Evolutionary conservation across 257 asterid species (phyloP).

Genomic region (Solanum stenotomum): DNA sequence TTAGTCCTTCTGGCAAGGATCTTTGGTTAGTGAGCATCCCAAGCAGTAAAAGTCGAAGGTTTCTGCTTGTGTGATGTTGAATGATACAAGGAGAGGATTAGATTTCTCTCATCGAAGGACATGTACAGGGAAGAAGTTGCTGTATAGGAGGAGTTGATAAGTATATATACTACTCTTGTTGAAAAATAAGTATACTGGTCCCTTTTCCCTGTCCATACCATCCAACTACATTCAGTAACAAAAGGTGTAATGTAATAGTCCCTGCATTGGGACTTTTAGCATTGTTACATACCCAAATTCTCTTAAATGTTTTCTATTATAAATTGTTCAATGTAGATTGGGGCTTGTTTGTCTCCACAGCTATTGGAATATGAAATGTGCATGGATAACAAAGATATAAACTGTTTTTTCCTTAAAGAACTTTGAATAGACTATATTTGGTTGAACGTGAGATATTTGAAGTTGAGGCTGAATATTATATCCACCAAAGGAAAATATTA

Average conservation of each 20-base stretch:
- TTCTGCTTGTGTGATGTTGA: constrained; percentile 40
- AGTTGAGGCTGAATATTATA: not conserved
- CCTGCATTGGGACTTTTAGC: not conserved
- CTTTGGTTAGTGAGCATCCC: constrained; percentile 28
- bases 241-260: constrained; percentile 8
- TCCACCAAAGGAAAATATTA: not conserved
- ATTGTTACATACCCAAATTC: not conserved
- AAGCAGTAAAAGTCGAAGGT: constrained; percentile 11
- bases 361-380: not conserved
- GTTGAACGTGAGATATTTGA: not conserved
- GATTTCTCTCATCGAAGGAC: not conserved
- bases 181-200: not conserved
- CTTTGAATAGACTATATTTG: not conserved
- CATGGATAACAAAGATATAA: not conserved
- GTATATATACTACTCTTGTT: constrained; percentile 5
- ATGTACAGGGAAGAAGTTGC: constrained; percentile 25
- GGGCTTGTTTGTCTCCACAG: not conserved
- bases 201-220: not conserved
- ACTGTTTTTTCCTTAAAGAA: not conserved
- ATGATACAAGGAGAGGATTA: not conserved
- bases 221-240: constrained; percentile 4
- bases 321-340: not conserved
- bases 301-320: not conserved
- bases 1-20: not conserved
- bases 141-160: constrained; percentile 1